Evolutionary conservation across 345 rosid species (phyloP).

Genomic region (Pistacia integerrima): DNA sequence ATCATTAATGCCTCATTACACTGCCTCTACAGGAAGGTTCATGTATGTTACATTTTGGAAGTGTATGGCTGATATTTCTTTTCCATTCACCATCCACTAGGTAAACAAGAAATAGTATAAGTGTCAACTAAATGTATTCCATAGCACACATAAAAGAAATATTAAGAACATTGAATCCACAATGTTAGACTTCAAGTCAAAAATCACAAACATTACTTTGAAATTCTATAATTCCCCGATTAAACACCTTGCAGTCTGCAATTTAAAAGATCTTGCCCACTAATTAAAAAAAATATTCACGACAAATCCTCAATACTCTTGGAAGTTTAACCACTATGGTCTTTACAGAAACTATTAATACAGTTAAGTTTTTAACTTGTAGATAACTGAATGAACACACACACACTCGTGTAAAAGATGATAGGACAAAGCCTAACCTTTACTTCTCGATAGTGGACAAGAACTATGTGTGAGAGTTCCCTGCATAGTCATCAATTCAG

Average conservation of each 20-base stretch:
- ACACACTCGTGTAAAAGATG: neutral
- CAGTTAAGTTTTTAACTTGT: neutral
- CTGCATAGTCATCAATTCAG: conserved; percentile 47
- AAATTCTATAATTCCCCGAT: neutral
- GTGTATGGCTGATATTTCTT: neutral
- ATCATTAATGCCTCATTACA: too few species aligned
- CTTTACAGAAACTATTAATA: neutral
- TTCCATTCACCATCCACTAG: neutral
- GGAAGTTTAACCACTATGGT: neutral
- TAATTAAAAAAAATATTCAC: too few species aligned
- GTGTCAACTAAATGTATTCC: neutral
- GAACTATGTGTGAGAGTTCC: conserved; percentile 78
- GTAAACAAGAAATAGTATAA: neutral
- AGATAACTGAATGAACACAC: neutral
- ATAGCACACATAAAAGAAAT: neutral
- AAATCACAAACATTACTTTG: neutral
- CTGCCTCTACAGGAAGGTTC: neutral
- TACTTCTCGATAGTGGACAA: conserved; percentile 91
- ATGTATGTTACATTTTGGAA: neutral
- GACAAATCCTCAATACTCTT: neutral
- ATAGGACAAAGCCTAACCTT: conserved; percentile 47
- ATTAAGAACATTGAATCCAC: neutral
- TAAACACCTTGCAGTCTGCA: conserved; percentile 1
- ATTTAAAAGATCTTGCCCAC: neutral
- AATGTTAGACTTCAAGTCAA: conserved; percentile 3